These are phyloP conservation scores for Colletotrichum liriopes DNA, from an alignment of 2,329 filamentous ascomycete species.

Conservation along the genomic window DNA sequence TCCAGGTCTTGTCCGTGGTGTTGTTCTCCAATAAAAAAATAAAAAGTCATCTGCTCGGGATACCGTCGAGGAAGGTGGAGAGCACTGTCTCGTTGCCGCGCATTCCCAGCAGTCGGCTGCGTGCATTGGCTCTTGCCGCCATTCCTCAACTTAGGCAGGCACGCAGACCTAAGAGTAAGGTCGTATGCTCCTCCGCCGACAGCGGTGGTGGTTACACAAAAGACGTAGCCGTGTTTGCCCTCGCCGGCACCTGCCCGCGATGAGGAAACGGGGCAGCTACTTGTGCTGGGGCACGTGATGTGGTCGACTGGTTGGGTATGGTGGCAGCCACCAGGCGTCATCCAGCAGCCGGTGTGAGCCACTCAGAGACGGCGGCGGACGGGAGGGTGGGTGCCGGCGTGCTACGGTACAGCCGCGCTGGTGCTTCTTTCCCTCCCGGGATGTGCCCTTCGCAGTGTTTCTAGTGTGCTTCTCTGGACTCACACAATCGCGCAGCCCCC, in stretches of 20 bases:
- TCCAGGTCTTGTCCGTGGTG: background rate
- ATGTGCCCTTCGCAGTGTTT: background rate
- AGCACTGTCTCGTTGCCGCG: background rate
- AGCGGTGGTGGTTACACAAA: background rate
- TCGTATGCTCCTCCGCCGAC: background rate
- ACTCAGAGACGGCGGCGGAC: slow-evolving; percentile 13
- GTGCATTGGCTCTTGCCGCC: background rate
- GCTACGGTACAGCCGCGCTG: slow-evolving; percentile 7
- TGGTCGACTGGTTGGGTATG: background rate
- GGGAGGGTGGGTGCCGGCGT: slow-evolving; percentile 9
- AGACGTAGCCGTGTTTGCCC: background rate
- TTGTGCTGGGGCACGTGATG: background rate
- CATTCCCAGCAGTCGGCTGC: background rate
- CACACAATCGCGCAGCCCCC: background rate
- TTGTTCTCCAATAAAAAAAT: background rate
- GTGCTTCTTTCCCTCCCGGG: slow-evolving; percentile 2
- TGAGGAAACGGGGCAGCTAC: background rate
- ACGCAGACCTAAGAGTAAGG: background rate
- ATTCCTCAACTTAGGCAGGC: background rate
- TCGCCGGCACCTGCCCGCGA: background rate
- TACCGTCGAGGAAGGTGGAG: background rate
- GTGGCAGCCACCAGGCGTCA: slow-evolving; percentile 7
- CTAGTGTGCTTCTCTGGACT: slow-evolving; percentile 8
- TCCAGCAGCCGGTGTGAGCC: background rate
- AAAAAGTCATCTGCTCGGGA: background rate